Base-by-base conservation (phyloP, 2,329 filamentous ascomycete species). In the Curvularia hawaiiensis region DNA sequence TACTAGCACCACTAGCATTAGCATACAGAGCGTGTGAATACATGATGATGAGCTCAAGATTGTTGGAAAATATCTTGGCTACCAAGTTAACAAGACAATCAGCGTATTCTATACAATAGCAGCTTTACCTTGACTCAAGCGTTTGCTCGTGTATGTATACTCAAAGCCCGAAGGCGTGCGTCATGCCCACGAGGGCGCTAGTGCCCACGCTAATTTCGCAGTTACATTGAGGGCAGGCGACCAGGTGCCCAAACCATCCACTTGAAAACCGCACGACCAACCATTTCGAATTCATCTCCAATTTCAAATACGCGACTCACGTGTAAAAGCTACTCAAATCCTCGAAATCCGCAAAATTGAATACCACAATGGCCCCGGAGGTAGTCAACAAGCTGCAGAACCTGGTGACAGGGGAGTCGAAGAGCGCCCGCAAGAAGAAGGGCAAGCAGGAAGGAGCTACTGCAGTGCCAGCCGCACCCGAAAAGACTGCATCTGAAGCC, bases 311-410 rank as follows among this genome's bases (percentile, higher is more conserved):
- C 58, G 63, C 60, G 60, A 57, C 47, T 24, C 46, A 67, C 65
- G 64, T 65, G 62, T 62, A 59, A 41, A 50, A 52, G 16, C 18
- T 43, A 52, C 41, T 45, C 40, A 54, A 58, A 53, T 40, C 26
- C 41, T 38, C 24, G 54, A 33, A 38, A 57, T 46, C 59, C 31
- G 38, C 31, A 60, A 58, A 64, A 58, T 48, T 41, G 56, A 54
- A 40, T 35, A 41, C 39, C 58, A 60, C 61, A 64, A 75, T 75
- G 72, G 66, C 70, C 54, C 84, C 91, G 77, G 73, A 86, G 65
- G 77, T 84, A 62, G 82, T 85, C 69, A 84, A 86, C 75, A 89
- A 89, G 79, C 83, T 88, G 64, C 81, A 84, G 67, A 79, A 82
- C 64, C 75, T 83, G 67, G 85, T 90, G 65, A 82, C 90, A 66